Conservation (phyloP, 768 basidiomycete genomes). For the Cystobasidium tubakii region DNA sequence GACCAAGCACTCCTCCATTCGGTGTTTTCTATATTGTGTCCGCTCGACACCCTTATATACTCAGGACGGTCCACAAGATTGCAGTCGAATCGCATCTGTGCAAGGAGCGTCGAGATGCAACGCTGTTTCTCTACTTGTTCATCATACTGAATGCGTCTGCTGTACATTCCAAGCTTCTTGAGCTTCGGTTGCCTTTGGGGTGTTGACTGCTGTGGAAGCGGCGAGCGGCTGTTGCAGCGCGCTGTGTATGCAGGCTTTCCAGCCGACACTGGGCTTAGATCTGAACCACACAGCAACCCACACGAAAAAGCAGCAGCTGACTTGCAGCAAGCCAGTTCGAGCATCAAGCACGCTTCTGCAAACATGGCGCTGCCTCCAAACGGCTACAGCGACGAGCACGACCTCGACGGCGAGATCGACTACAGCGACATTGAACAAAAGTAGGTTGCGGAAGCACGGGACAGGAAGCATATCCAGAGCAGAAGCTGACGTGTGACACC, state of each 20-base stretch:
- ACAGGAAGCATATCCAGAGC: neutral
- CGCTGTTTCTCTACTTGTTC: too few relatives aligned
- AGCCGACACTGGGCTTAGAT: neutral
- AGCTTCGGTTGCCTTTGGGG: too few relatives aligned
- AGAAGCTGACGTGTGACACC: neutral
- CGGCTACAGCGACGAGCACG: constrained; percentile 26
- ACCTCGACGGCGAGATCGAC: constrained; percentile 65
- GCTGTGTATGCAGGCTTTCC: neutral
- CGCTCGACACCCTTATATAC: too few relatives aligned
- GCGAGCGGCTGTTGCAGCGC: neutral
- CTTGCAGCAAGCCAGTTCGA: neutral
- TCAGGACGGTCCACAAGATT: too few relatives aligned
- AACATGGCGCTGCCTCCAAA: constrained; percentile 10
- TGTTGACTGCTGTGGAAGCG: neutral
- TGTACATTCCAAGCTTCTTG: too few relatives aligned
- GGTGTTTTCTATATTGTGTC: too few relatives aligned
- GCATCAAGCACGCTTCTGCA: neutral
- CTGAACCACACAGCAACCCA: neutral
- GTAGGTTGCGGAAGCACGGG: constrained; percentile 52
- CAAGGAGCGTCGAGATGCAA: too few relatives aligned
- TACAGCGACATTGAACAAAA: constrained; percentile 82
- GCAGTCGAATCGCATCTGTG: too few relatives aligned
- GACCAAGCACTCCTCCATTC: too few relatives aligned
- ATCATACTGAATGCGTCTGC: too few relatives aligned
- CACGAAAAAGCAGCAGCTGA: neutral